Base-by-base conservation (phyloP, 2,329 filamentous ascomycete genomes). In the Fusarium abutilonis region DNA sequence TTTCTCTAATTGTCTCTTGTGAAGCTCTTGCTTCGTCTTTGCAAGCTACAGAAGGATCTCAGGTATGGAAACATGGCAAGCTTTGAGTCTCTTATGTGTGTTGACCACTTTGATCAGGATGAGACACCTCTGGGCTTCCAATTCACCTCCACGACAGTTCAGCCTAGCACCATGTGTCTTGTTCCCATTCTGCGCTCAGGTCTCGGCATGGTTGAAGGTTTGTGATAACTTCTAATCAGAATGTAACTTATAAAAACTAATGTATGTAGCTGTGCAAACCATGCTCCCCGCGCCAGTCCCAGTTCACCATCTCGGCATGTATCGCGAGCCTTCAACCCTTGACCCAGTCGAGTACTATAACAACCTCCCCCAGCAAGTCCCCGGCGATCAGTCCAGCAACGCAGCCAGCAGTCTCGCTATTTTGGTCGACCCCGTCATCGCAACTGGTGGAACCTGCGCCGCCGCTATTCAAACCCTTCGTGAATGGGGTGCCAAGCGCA, bases 331-430 rank as follows among this genome's bases (percentile, higher is more conserved):
- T 58, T 86, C 87, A 53, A 94, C 91, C 40, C 88, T 97, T 53
- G 87, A 92, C 71, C 92, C 93, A 4, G 93, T 97, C 56, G 93
- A 97, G 78, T 97, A 97, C 84, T 97, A 97, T 85, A 97, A 97
- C 82, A 97, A 97, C 77, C 88, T 97, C 17, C 93, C 93, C 32
- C 89, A 91, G 77, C 89, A 92, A 78, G 74, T 81, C 35, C 72
- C 80, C 69, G 52, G 73, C 45, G 66, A 76, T 28, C 59, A 72
- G 40, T 71, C 72, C 41, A 79, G 78, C 61, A 73, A 77, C 31
- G 73, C 46, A 45, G 70, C 78, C 39, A 78, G 78, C 40, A 81
- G 75, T 56, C 82, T 97, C 11, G 93, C 93, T 56, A 90, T 97
- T 72, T 81, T 97, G 51, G 85, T 97, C 43, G 94, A 98, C 73